Evolutionary conservation across 352 stramenopile species (phyloP).

Genomic region (Pythium brachiatum): DNA sequence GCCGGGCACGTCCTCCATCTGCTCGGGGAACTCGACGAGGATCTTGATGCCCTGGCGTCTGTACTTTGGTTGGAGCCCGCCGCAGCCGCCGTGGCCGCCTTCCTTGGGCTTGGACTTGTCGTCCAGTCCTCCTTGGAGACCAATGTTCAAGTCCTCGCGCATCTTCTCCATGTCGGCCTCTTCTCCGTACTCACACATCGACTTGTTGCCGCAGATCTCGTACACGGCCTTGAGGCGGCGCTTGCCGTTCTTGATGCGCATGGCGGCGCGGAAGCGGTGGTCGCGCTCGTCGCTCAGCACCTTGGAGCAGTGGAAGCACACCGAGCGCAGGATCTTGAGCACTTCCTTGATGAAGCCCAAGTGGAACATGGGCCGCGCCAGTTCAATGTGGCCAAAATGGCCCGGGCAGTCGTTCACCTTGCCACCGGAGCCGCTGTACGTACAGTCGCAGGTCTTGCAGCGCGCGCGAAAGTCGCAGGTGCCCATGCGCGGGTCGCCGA

Average conservation of each 20-base stretch:
- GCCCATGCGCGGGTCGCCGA: constrained; percentile 98
- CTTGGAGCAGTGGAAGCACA: constrained; percentile 98
- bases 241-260: constrained; percentile 89
- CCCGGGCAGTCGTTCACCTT: constrained; percentile 97
- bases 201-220: constrained; percentile 91
- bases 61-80: constrained; percentile 93
- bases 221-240: constrained; percentile 94
- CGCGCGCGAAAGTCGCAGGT: constrained; percentile 86
- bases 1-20: constrained; percentile 93
- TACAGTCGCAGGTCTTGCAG: constrained; percentile 93
- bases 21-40: constrained; percentile 94
- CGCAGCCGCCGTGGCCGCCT: constrained; percentile 77
- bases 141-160: constrained; percentile 84
- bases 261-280: constrained; percentile 74
- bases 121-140: constrained; percentile 76
- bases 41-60: constrained; percentile 94
- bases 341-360: constrained; percentile 97
- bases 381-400: constrained; percentile 99
- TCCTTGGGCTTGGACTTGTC: constrained; percentile 84
- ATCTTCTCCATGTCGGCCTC: constrained; percentile 89
- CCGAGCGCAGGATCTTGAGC: constrained; percentile 90
- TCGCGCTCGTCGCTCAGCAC: constrained; percentile 92
- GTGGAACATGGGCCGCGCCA: constrained; percentile 97
- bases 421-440: constrained; percentile 88
- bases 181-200: constrained; percentile 84